Percentiles rank a stretch among this genome's conserved stretches.
Conservation (phyloP, 2,329 filamentous ascomycete species). For the Cladosporium sp. region DNA sequence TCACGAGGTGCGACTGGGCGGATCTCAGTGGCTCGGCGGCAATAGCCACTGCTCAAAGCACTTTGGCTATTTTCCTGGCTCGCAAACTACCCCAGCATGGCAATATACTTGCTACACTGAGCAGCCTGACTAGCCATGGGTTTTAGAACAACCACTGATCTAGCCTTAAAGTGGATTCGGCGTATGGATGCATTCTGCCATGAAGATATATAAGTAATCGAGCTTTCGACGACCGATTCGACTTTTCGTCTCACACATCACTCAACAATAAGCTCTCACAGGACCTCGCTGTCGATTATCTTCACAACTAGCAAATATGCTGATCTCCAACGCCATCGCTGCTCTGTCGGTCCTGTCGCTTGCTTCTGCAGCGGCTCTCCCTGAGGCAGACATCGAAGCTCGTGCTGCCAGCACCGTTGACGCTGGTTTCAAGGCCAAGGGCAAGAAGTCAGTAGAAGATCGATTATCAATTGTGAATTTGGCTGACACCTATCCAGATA, state of each 20-base stretch:
- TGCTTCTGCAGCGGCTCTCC: constrained; percentile 10
- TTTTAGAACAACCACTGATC: neutral
- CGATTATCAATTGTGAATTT: neutral
- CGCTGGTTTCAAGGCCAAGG: constrained; percentile 54
- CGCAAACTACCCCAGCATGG: neutral
- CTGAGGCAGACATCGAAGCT: constrained; percentile 8
- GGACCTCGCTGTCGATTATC: too few species aligned
- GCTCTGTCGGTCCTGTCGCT: constrained; percentile 11
- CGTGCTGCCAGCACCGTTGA: constrained; percentile 44
- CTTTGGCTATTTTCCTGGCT: constrained; percentile 1
- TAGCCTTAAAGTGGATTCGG: neutral
- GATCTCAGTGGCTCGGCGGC: neutral
- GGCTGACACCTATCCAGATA: constrained; percentile 36
- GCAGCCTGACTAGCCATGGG: neutral
- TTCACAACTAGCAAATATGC: neutral
- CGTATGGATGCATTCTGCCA: neutral
- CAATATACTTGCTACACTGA: constrained; percentile 5
- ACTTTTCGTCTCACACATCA: neutral
- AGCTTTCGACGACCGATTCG: neutral
- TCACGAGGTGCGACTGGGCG: neutral
- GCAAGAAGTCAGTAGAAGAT: constrained; percentile 46
- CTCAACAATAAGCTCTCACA: too few species aligned
- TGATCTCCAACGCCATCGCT: constrained; percentile 8
- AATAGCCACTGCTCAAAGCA: neutral
- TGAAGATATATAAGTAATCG: constrained; percentile 1